A percentile compares a stretch with the other conserved stretches of the same genome.
phyloP scores from a whole-genome alignment of 2,329 filamentous ascomycete species.

The Colletotrichum eleusines region DNA sequence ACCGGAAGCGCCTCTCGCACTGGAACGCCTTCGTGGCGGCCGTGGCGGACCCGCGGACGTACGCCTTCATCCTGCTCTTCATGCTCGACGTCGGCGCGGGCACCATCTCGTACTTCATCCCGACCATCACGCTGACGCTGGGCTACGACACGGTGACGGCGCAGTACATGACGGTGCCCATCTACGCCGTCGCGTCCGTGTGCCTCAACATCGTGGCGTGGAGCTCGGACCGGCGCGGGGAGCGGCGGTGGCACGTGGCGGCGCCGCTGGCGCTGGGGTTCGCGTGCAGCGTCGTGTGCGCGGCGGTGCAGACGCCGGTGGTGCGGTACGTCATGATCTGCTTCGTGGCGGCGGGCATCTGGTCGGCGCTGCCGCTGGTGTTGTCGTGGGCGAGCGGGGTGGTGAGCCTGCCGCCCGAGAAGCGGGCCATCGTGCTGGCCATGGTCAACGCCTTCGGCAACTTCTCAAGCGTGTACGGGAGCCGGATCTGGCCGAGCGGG shows the following conservation, averaged over 20 bases:
- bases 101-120: conserved; percentile 66
- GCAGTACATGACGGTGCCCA: conserved; percentile 59
- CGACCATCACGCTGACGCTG: conserved; percentile 61
- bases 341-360: conserved; percentile 46
- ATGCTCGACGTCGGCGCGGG: conserved; percentile 61
- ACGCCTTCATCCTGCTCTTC: conserved; percentile 61
- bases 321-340: conserved; percentile 49
- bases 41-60: conserved; percentile 60
- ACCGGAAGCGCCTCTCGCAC: conserved; percentile 45
- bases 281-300: conserved; percentile 43
- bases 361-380: conserved; percentile 46
- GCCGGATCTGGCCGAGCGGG: conserved; percentile 47
- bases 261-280: conserved; percentile 43
- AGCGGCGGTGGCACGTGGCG: conserved; percentile 45
- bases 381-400: conserved; percentile 48
- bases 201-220: conserved; percentile 45
- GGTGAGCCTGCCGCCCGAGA: conserved; percentile 47
- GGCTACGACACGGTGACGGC: conserved; percentile 59
- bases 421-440: conserved; percentile 50
- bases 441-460: conserved; percentile 50
- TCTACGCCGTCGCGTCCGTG: conserved; percentile 45
- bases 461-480: conserved; percentile 50
- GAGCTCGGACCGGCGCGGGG: conserved; percentile 43
- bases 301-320: conserved; percentile 42
- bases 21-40: conserved; percentile 50